Base-by-base conservation (phyloP, 805 yeast genomes). In the Middelhovenomyces tepae region DNA sequence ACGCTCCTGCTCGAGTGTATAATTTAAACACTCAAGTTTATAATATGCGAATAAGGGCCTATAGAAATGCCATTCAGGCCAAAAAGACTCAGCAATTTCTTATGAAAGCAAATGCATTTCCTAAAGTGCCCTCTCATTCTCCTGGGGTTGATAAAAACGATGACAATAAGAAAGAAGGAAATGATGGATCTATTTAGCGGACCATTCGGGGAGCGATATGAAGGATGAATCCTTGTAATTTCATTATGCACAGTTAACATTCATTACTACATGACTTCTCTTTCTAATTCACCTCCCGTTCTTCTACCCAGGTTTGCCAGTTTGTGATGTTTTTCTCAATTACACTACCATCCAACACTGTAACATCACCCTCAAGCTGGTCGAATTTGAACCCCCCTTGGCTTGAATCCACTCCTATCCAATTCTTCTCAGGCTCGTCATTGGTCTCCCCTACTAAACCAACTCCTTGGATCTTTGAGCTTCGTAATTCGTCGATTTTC, bases 281-380 rank as follows among this genome's bases (percentile, higher is more conserved):
- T 8, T 20, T 20, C 22, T 23, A 13, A 23, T 23, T 21, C 14
- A 23, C 14, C n/a, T 23, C 14, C n/a, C 27, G 14, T 10, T 20
- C 87, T 42, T 75, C 78, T 21, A 87, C 64, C 95, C 95, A 87
- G 42, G 75, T 67, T 42, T 69, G 72, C 85, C 94, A 81, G 13
- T 59, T 59, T 4, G 60, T 68, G 22, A 70, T 57, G 20, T 77
- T 69, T 10, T 60, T 58, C 44, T 73, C 73, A 49, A 64, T 57
- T 2, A 81, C 80, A 43, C 87, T 79, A 1, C 96, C 96, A 6
- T 73, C 75, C 1, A 73, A 45, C 28, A 83, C 45, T 10, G 34
- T 41, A 9, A 84, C 69, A 45, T 73, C 72, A 1, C 86, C 85
- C 46, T 83, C 94, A 30, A 86, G 57, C 32, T 68, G 64, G 19